Base-by-base conservation (phyloP, 345 rosid genomes). In the Eucalyptus lansdowneana region DNA sequence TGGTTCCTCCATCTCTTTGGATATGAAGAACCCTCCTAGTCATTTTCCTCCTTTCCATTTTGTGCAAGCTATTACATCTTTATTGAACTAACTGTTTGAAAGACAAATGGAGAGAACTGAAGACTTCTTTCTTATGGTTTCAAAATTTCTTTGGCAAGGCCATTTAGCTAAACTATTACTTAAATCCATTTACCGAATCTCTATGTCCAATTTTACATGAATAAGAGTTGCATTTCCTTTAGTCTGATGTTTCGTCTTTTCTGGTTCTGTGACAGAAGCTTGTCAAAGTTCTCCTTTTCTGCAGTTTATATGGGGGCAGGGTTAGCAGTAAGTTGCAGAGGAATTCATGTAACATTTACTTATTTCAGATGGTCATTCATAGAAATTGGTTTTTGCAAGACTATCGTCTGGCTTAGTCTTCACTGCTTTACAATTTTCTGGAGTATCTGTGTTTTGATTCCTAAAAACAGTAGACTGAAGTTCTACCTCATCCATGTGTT, bases 11-110 rank as follows among this genome's bases (percentile, higher is more conserved):
- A 97, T 97, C 92, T 95, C 97, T 86, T 92, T 97, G 92, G 99
- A 97, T 93, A 93, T 95, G 94, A 95, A 95, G 91, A 97, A 98
- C 65, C 99, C 99, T 88, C 92, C 96, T 89, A 95, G 95, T 93
- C 98, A 97, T 94, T 97, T 97, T 89, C 99, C 99, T 93, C 98
- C 98, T 47, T 97, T 97, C 89, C 99, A 98, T 89, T 97, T 96
- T 90, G 99, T 99, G 99, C 96, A 91, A 93, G 92, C 88, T 88
- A 27, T 42, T 62, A 27, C 45, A 92, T 62, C 56, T 60, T 58
- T 51, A 7, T 56, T 14, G 45, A 60, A 89, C 10, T 42, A 65
- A 44, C 16, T 87, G 49, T 87, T 56, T 45, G 8, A 6, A 45
- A 65, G 58, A 67, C 37, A 58, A 4, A 58, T 58, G 65, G n/a